Evolutionary conservation across 2,329 filamentous ascomycete species (phyloP).

Genomic region (Sporothrix pseudoabietina): DNA sequence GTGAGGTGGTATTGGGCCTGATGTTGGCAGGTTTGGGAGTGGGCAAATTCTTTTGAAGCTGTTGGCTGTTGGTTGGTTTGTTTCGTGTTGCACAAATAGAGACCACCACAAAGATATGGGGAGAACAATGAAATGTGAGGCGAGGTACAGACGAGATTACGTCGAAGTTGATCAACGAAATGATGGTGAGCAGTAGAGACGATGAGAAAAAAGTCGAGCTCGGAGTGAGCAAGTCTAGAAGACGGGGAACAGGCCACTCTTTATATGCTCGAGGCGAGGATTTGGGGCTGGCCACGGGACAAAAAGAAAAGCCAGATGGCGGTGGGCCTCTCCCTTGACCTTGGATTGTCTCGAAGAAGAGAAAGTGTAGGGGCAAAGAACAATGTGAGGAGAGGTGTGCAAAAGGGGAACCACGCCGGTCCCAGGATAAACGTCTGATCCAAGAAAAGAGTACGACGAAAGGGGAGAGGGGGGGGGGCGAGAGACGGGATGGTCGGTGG

Average conservation of each 20-base stretch:
- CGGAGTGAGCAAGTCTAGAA: neutral
- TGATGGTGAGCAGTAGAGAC: neutral
- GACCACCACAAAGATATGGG: neutral
- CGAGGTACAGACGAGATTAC: neutral
- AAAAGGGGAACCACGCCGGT: neutral
- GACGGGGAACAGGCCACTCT: neutral
- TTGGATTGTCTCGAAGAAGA: neutral
- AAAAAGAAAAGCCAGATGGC: neutral
- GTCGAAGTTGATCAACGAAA: neutral
- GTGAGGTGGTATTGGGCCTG: conserved; percentile 23
- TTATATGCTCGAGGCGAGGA: conserved; percentile 4
- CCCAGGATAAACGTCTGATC: conserved; percentile 7
- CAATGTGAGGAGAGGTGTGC: neutral
- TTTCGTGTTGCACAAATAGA: conserved; percentile 6
- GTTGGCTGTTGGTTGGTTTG: neutral
- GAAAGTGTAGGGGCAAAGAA: neutral
- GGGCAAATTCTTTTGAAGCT: no score
- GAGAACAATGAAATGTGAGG: conserved; percentile 18
- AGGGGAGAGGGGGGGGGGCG: neutral
- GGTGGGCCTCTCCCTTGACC: neutral
- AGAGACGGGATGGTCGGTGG: conserved; percentile 9
- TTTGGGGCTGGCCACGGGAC: neutral
- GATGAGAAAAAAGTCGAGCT: neutral
- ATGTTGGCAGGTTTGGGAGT: conserved; percentile 4
- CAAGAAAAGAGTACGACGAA: conserved; percentile 4